phyloP scores from a whole-genome alignment of 2,329 filamentous ascomycete genomes.

The Penicillium janthinellum region DNA sequence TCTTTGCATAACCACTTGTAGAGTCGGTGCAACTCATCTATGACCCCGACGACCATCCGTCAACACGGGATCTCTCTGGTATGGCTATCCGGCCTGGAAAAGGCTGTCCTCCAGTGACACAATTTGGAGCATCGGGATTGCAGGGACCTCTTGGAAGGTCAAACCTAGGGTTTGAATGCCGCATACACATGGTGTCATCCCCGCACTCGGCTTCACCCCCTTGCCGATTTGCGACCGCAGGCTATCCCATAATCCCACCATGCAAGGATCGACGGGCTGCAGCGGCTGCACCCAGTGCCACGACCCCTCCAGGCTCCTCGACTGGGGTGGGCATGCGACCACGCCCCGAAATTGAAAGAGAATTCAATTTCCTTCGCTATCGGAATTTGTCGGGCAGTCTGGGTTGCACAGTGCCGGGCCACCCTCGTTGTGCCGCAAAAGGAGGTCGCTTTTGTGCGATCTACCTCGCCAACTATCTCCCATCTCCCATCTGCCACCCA shows the following conservation, averaged over 20 bases:
- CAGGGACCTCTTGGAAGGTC: neutral
- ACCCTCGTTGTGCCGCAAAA: neutral
- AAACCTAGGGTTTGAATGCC: neutral
- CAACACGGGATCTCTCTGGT: neutral
- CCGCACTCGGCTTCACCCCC: neutral
- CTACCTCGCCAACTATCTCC: neutral
- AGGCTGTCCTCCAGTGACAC: neutral
- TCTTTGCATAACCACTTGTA: neutral
- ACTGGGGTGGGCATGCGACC: neutral
- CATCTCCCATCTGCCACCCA: neutral
- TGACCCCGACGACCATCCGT: neutral
- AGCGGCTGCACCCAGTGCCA: neutral
- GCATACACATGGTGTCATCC: neutral
- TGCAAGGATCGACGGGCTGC: neutral
- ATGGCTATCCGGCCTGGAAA: neutral
- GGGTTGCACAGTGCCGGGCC: neutral
- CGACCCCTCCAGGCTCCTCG: neutral
- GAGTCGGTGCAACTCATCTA: neutral
- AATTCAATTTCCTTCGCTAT: neutral
- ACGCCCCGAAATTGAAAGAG: neutral
- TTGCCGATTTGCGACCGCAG: conserved; percentile 2
- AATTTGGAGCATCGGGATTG: neutral
- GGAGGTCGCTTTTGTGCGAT: neutral
- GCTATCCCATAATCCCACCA: neutral
- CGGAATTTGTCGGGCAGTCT: neutral